Evolutionary conservation across 768 basidiomycete genomes (phyloP), one percentile per base, ranked within the genome.

Genomic region (Tulasnella sp.): DNA sequence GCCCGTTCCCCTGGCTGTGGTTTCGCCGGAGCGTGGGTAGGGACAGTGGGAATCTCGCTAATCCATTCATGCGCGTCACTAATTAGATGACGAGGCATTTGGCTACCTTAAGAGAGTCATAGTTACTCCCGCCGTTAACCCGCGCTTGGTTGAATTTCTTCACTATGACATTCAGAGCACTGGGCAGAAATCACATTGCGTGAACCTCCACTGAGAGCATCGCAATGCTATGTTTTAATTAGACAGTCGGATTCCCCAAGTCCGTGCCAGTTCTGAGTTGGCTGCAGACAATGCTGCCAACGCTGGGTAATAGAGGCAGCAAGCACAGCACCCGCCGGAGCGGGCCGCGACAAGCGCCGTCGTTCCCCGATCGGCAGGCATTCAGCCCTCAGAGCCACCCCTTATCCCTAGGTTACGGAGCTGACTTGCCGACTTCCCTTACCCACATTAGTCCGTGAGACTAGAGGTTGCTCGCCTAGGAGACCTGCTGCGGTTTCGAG

Each of bases 101-200:
- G 87, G 87, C 86, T 89, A 88, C 87, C 87, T 88, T 88, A 89
- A 88, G 87, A 87, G 87, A 87, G 87, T 87, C 86, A 87, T 88
- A 88, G 87, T 87, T 88, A 87, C 86, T 87, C 86, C 86, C 86
- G 85, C 86, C 86, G 85, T 87, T 87, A 88, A 87, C 87, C 87
- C 85, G 86, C 85, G 86, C 87, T 88, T 87, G 83, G 83, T 87
- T 87, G 86, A 87, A 88, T 87, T 87, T 87, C 87, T 88, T 87
- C 87, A 87, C 87, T 86, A 87, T 88, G 86, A 88, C 87, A 88
- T 88, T 88, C 87, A 87, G 86, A 87, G 87, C 86, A 87, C 87
- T 88, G 87, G 87, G 87, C 87, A 88, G 88, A 88, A 88, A 88
- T 88, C 87, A 88, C 87, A 88, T 88, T 87, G 86, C 82, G 86